These are phyloP conservation scores for Allomyces macrogynus DNA, from an alignment of 192 early-diverging fungal genomes.

Conservation along the genomic window DNA sequence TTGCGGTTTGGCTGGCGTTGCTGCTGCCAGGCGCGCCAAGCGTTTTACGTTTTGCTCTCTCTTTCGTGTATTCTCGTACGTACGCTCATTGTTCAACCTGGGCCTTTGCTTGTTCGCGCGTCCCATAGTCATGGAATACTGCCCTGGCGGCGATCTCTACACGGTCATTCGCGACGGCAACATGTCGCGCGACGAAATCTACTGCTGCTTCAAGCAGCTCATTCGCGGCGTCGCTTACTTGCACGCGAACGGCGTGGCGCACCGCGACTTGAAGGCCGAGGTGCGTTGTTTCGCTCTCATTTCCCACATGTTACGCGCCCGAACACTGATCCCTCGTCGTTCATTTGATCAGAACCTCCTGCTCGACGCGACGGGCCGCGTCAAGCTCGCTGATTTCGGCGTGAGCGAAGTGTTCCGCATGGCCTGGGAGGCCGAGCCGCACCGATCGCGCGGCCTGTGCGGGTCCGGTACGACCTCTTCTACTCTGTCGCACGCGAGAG, in stretches of 20 bases:
- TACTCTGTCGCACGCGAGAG: too few relatives aligned
- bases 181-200: conserved; percentile 57
- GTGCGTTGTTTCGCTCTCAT: background rate
- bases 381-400: conserved; percentile 98
- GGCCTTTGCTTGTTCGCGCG: conserved; percentile 1
- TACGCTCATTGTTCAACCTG: too few relatives aligned
- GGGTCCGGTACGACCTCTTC: conserved; percentile 34
- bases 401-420: conserved; percentile 86
- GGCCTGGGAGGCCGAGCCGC: conserved; percentile 55
- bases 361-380: conserved; percentile 47
- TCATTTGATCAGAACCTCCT: conserved; percentile 53
- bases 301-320: conserved; percentile 10
- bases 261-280: conserved; percentile 80
- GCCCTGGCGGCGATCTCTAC: conserved; percentile 81
- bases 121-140: conserved; percentile 58
- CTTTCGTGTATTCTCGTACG: conserved; percentile 3
- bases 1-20: conserved; percentile 2
- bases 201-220: conserved; percentile 89
- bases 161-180: conserved; percentile 46
- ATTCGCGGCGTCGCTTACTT: conserved; percentile 72
- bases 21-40: background rate
- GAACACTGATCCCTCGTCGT: conserved; percentile 42
- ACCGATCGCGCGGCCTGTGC: conserved; percentile 70
- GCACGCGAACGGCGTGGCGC: conserved; percentile 88
- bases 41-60: conserved; percentile 1